Evolutionary conservation across 2,329 filamentous ascomycete species (phyloP).

Genomic region (Nemania sp.): DNA sequence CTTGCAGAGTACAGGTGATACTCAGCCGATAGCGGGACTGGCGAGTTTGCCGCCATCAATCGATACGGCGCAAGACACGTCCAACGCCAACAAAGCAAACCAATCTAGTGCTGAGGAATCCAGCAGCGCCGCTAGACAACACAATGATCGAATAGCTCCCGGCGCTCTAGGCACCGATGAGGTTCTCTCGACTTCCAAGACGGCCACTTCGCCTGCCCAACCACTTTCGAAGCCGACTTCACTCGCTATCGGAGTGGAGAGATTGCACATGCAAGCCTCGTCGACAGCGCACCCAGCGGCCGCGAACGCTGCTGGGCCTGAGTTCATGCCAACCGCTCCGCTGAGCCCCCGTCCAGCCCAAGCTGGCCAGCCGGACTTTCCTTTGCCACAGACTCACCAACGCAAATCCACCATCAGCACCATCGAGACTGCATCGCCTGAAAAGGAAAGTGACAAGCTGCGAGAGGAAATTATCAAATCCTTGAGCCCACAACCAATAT

Average conservation of each 20-base stretch:
- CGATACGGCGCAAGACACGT: constrained; percentile 8
- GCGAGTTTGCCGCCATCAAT: constrained; percentile 29
- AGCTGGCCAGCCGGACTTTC: constrained; percentile 41
- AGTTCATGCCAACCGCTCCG: constrained; percentile 49
- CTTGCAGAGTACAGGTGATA: constrained; percentile 27
- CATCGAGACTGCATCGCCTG: constrained; percentile 52
- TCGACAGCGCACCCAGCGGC: constrained; percentile 21
- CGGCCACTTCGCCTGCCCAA: constrained; percentile 17
- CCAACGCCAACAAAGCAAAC: constrained; percentile 13
- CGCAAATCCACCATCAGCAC: constrained; percentile 53
- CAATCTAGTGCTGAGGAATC: constrained; percentile 19
- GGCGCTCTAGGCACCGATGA: constrained; percentile 28
- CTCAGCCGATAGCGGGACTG: constrained; percentile 29
- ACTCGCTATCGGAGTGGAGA: constrained; percentile 6
- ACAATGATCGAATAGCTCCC: constrained; percentile 27
- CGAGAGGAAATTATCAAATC: constrained; percentile 76
- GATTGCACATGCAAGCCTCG: constrained; percentile 25
- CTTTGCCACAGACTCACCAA: constrained; percentile 42
- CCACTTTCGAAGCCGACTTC: constrained; percentile 15
- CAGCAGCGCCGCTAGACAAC: constrained; percentile 27
- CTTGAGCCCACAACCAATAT: constrained; percentile 55
- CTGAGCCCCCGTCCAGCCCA: constrained; percentile 48
- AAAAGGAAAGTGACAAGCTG: constrained; percentile 71
- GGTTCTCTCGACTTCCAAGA: constrained; percentile 33
- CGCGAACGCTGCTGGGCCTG: constrained; percentile 27